Evolutionary conservation across 768 basidiomycete species (phyloP), one percentile per base, ranked within the genome.

Genomic region (Mycena leptocephala): DNA sequence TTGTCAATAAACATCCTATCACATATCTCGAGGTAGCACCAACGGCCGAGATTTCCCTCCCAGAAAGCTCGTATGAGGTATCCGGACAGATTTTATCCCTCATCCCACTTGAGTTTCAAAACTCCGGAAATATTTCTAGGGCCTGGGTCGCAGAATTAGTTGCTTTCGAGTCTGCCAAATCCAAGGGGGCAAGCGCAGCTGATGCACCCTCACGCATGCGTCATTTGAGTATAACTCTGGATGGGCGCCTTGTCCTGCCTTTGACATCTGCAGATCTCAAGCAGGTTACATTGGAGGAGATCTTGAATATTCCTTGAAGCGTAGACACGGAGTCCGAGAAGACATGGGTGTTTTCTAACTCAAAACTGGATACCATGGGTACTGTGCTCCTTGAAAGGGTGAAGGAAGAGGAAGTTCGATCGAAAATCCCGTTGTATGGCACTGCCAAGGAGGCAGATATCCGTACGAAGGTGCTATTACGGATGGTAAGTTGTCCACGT

Each of bases 81-180:
- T 26, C 68, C 0, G 74, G 68, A n/a, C 74, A 75, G 30, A 58
- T 64, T 9, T 35, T 70, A 4, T 61, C 56, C 13, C 58, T 74
- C 5, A 43, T 74, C 3, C 59, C 74, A 8, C 41, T 69, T 32
- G 39, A 64, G 35, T 53, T 18, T n/a, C 37, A 39, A 39, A 39
- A 39, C 37, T 53, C 51, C 6, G 51, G n/a, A 24, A 28, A 28
- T 18, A 55, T 68, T 22, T 68, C 51, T 8, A 70, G 74, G 74
- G 74, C 62, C 6, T 75, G 74, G 74, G 62, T 32, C 4, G 35
- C 62, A 13, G 5, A 65, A 24, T 70, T 75, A 26, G 51, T 75
- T 37, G 70, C 58, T 0, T 70, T 70, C 18, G 70, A 70, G 43
- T 70, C 70, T 20, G 59, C 33, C 11, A 70, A 70, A 39, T 43